A percentile compares a stretch with the other conserved stretches of the same genome.
Conservation (phyloP, 345 rosid genomes). For the Corymbia maculata region DNA sequence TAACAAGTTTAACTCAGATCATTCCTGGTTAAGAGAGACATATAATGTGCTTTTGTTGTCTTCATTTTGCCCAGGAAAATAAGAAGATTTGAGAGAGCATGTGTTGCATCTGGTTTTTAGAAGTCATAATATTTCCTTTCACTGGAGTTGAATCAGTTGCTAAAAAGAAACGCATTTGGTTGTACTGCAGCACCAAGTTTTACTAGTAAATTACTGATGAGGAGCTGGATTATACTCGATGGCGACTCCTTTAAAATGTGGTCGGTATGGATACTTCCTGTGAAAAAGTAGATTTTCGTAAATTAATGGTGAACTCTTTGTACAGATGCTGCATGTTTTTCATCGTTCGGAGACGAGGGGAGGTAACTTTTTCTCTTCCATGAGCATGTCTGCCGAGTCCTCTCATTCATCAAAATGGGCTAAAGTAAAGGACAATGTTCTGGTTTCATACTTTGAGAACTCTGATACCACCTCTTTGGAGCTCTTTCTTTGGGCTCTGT, state of each 20-base stretch:
- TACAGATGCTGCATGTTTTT: background rate
- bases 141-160: background rate
- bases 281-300: background rate
- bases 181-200: background rate
- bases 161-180: background rate
- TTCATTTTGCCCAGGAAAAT: background rate
- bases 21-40: background rate
- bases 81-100: background rate
- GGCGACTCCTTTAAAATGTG: background rate
- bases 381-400: background rate
- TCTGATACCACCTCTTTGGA: background rate
- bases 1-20: background rate
- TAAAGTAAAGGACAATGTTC: too few species aligned
- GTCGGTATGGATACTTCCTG: background rate
- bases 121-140: background rate
- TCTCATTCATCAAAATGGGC: background rate
- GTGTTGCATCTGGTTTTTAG: background rate
- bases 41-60: background rate
- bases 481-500: background rate
- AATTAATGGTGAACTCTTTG: background rate
- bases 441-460: background rate
- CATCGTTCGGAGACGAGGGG: background rate
- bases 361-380: background rate
- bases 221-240: background rate
- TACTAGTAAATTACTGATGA: background rate